phyloP scores from a whole-genome alignment of 257 asterid species.

The Plectranthus barbatus region DNA sequence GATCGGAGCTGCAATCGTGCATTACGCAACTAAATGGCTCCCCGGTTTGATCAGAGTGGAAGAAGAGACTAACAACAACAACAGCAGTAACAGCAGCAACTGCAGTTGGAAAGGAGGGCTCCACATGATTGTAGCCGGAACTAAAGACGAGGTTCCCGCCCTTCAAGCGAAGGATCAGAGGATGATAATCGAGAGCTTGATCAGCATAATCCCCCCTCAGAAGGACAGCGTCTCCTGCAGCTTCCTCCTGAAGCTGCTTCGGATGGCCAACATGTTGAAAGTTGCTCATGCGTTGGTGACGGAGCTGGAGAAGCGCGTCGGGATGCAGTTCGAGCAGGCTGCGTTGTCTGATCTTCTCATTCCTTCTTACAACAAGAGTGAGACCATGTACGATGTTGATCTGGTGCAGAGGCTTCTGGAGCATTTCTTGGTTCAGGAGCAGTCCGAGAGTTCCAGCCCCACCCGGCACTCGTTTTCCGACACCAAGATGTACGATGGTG shows the following conservation, averaged over 20 bases:
- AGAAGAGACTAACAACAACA: constrained; percentile 23
- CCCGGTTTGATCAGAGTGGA: constrained; percentile 51
- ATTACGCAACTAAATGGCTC: constrained; percentile 75
- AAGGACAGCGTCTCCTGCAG: constrained; percentile 76
- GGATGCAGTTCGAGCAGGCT: constrained; percentile 95
- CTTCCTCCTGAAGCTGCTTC: constrained; percentile 63
- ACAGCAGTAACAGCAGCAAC: constrained; percentile 17
- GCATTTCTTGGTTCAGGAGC: constrained; percentile 88
- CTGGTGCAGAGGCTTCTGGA: constrained; percentile 88
- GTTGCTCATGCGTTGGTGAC: constrained; percentile 89
- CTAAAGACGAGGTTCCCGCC: constrained; percentile 36
- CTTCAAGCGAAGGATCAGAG: constrained; percentile 74
- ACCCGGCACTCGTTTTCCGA: constrained; percentile 47
- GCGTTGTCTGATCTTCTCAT: constrained; percentile 63
- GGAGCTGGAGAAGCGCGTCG: constrained; percentile 85
- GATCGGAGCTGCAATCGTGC: constrained; percentile 70
- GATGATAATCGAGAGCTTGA: constrained; percentile 80
- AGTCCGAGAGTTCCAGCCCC: constrained; percentile 67
- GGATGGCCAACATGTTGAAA: constrained; percentile 75
- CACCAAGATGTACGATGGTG: constrained; percentile 42
- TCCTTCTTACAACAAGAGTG: constrained; percentile 57
- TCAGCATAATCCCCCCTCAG: constrained; percentile 89
- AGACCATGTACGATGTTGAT: constrained; percentile 71
- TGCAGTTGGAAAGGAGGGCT: constrained; percentile 77
- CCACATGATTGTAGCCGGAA: constrained; percentile 64